phyloP scores from a whole-genome alignment of 768 basidiomycete species.

The Auricularia sp. region DNA sequence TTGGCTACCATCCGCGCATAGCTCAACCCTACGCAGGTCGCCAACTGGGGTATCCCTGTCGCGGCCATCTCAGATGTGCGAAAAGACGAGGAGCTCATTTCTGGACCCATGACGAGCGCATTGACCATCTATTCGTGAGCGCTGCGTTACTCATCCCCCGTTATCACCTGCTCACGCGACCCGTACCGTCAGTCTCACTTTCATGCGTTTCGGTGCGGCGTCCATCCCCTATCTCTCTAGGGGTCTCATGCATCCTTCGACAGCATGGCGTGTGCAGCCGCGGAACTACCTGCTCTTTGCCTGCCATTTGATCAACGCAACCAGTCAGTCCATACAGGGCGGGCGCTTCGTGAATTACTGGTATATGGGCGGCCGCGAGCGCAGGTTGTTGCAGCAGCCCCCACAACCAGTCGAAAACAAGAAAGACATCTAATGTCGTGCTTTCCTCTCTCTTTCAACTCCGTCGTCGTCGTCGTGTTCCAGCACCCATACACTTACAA shows the following conservation, averaged over 20 bases:
- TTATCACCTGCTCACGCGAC: conserved; percentile 24
- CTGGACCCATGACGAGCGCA: conserved; percentile 92
- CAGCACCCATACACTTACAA: not conserved
- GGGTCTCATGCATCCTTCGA: conserved; percentile 1
- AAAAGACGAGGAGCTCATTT: conserved; percentile 95
- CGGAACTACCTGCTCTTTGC: conserved; percentile 94
- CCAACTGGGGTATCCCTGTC: conserved; percentile 96
- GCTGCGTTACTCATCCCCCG: conserved; percentile 3
- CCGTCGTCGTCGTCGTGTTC: not conserved
- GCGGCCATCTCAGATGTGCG: conserved; percentile 83
- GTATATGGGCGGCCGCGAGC: conserved; percentile 80
- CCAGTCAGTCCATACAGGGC: conserved; percentile 78
- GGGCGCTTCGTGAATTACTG: conserved; percentile 84
- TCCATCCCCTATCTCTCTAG: conserved; percentile 8
- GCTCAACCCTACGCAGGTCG: conserved; percentile 46
- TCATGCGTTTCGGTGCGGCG: conserved; percentile 85
- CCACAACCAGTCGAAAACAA: not conserved
- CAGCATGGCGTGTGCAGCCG: conserved; percentile 92
- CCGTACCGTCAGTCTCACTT: conserved; percentile 46
- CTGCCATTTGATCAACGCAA: conserved; percentile 85
- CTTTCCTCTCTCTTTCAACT: not conserved
- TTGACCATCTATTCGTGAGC: conserved; percentile 88
- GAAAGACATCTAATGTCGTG: not conserved
- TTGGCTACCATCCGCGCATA: not conserved
- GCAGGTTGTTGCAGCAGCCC: conserved; percentile 25